Base-by-base conservation (phyloP, 2,329 filamentous ascomycete species). In the Neopestalotiopsis rosae region DNA sequence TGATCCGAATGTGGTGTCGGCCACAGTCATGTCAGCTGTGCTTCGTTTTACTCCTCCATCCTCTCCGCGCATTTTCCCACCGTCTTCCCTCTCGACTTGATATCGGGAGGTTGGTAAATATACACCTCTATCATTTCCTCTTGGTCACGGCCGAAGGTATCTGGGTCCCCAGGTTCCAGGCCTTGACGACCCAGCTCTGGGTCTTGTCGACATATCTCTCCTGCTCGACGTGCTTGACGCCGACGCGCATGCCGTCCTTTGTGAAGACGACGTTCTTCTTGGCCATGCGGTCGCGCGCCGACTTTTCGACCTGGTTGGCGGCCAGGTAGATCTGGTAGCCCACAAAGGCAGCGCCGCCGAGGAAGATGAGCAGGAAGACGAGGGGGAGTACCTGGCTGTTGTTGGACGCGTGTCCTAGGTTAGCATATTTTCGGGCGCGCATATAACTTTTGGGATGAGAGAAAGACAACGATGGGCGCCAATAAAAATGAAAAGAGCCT, bases 181-280 rank as follows among this genome's bases (percentile, higher is more conserved):
- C 89, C 80, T 90, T 91, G 68, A 91, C 89, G 66, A 91, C 81
- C 80, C 86, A 89, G 72, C 85, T 89, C 82, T 95, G 92, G 20
- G 92, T 94, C 75, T 84, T 85, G 74, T 94, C 92, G 75, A 93
- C 88, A 77, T 94, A 93, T 62, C 87, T 88, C 81, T 94, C 92
- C 67, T 88, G 86, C 72, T 87, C 86, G 64, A 92, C 80, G 70
- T 93, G 86, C 81, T 91, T 92, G 70, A 95, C 77, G 63, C 90
- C 90, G 59, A 95, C 91, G 70, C 88, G 88, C 70, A 93, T 81
- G 67, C 92, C 92, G 68, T 94, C 92, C 78, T 92, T 93, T 52
- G 90, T 91, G 80, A 94, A 92, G 56, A 89, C 84, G 68, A 95
- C 88, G 78, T 94, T 92, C 83, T 92, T 92, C 82, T 89, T 89